A percentile compares a stretch with the other conserved stretches of the same genome.
These are phyloP conservation scores for Triticum dicoccoides DNA, from an alignment of 176 grass and related monocot genomes.

Conservation along the genomic window DNA sequence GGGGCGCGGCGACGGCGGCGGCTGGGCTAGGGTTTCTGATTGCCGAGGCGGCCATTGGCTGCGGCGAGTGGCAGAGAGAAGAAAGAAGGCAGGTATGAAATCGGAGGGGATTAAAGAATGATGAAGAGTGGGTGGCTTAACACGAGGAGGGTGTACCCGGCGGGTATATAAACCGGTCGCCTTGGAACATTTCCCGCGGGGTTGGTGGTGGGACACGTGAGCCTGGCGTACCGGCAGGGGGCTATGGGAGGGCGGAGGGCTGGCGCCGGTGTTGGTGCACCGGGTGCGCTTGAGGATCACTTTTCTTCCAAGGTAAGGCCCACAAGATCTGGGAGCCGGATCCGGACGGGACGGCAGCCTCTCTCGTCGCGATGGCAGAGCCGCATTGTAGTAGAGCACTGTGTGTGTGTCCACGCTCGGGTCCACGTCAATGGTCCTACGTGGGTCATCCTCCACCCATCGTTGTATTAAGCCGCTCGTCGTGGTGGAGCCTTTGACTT, in stretches of 20 bases:
- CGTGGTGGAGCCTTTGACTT: not conserved
- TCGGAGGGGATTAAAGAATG: not conserved
- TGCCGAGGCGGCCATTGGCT: slow-evolving; percentile 45
- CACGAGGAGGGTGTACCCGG: slow-evolving; percentile 1
- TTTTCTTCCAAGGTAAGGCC: too few relatives aligned
- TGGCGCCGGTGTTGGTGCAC: not conserved
- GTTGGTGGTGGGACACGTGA: not conserved
- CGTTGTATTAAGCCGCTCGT: not conserved
- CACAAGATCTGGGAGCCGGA: not conserved
- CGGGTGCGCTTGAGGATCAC: not conserved
- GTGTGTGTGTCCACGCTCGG: not conserved
- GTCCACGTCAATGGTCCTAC: not conserved
- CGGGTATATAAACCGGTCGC: slow-evolving; percentile 38
- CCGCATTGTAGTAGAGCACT: too few relatives aligned
- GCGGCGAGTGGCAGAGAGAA: not conserved
- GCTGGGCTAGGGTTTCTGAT: slow-evolving; percentile 45
- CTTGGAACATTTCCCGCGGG: not conserved
- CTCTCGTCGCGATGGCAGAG: not conserved
- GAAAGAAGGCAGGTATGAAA: not conserved
- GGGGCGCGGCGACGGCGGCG: not conserved
- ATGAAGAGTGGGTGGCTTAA: not conserved
- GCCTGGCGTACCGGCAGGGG: not conserved
- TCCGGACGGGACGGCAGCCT: not conserved
- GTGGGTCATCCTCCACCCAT: not conserved
- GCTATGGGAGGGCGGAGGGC: not conserved